phyloP scores from a whole-genome alignment of 2,329 filamentous ascomycete genomes.

The Hypoxylon sp. region DNA sequence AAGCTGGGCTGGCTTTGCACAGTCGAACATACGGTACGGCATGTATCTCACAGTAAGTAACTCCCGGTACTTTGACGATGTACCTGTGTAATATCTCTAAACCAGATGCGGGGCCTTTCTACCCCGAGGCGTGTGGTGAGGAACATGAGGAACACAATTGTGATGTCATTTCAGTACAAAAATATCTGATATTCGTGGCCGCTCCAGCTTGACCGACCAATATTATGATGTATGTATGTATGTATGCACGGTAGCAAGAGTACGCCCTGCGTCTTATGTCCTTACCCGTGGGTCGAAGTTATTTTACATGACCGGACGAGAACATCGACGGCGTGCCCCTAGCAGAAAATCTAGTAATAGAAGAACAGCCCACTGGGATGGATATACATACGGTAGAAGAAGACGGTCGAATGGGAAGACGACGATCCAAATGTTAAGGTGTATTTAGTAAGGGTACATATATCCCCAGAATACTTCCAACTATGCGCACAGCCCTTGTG shows the following conservation, averaged over 20 bases:
- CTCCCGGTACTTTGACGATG: constrained; percentile 21
- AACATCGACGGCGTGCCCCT: background rate
- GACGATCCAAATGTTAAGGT: constrained; percentile 42
- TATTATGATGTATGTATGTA: constrained; percentile 17
- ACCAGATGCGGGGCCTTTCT: constrained; percentile 39
- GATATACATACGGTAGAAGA: constrained; percentile 11
- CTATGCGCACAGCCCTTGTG: constrained; percentile 24
- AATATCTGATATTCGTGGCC: constrained; percentile 30
- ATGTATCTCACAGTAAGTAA: constrained; percentile 29
- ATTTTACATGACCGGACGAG: constrained; percentile 15
- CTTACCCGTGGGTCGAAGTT: constrained; percentile 2
- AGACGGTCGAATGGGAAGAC: constrained; percentile 18
- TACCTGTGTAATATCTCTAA: constrained; percentile 20
- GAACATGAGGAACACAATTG: background rate
- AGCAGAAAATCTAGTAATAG: background rate
- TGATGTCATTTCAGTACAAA: constrained; percentile 42
- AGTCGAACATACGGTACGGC: constrained; percentile 37
- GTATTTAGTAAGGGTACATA: constrained; percentile 9
- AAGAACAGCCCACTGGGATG: constrained; percentile 21
- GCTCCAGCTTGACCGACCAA: constrained; percentile 30
- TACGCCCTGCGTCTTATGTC: constrained; percentile 7
- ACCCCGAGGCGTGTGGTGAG: constrained; percentile 34
- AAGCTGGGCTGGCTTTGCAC: constrained; percentile 30
- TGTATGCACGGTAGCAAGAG: no score
- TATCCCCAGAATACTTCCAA: constrained; percentile 11